Evolutionary conservation across 495 filamentous ascomycete genomes (phyloP).

Genomic region (Bryoglossum gracile): DNA sequence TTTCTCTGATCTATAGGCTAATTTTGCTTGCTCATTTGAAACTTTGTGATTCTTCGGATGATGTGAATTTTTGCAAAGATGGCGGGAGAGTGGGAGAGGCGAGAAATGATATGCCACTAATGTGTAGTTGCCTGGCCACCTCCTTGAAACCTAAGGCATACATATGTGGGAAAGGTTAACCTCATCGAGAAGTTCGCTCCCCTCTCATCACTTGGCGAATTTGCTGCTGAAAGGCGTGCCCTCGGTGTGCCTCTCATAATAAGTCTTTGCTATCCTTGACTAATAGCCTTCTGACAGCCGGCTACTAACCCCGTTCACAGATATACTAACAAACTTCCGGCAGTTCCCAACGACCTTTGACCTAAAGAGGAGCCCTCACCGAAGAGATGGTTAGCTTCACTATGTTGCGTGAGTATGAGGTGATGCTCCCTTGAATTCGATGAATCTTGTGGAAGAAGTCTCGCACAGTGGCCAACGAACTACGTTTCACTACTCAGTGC

Average conservation of each 20-base stretch:
- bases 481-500: too few relatives aligned
- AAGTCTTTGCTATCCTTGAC: constrained; percentile 7
- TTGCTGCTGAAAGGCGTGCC: too few relatives aligned
- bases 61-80: neutral
- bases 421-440: neutral
- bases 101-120: neutral
- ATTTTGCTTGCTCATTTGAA: too few relatives aligned
- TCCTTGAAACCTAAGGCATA: neutral
- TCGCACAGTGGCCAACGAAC: neutral
- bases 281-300: constrained; percentile 4
- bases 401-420: neutral
- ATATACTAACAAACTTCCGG: neutral
- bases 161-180: neutral
- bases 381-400: neutral
- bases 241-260: too few relatives aligned
- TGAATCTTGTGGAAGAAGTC: neutral
- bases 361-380: constrained; percentile 3
- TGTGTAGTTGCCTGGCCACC: too few relatives aligned
- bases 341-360: neutral
- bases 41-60: too few relatives aligned
- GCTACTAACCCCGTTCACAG: neutral
- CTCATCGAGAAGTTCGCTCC: constrained; percentile 1
- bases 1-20: too few relatives aligned
- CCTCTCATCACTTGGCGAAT: too few relatives aligned
- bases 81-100: neutral